Base-by-base conservation (phyloP, 352 stramenopile genomes). In the Phytophthora pistaciae region DNA sequence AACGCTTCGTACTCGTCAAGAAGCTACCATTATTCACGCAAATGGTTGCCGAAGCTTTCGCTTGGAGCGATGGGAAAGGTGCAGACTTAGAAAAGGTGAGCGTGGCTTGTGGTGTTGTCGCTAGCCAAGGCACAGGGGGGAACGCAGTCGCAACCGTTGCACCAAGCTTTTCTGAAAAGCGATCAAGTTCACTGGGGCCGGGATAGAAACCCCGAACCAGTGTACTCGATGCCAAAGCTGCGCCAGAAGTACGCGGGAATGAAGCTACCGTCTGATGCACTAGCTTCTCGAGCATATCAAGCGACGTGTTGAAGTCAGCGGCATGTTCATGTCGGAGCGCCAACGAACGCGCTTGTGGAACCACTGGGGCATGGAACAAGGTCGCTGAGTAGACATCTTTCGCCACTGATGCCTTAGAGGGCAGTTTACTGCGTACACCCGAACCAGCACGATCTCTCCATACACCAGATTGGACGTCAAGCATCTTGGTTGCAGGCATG, bases 381-480 rank as follows among this genome's bases (percentile, higher is more conserved):
- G 56, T 44, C 3, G 61, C 40, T 10, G 62, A 61, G 2, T 56
- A 56, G 7, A 60, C 11, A 5, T 21, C 60, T 55, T 68, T 72
- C 29, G 59, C 54, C 56, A 46, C 31, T 20, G 56, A 49, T 21
- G 21, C 7, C 48, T 71, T 63, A 7, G 53, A 65, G 16, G 55
- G 38, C 46, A 58, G 10, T 38, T 70, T 77, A 23, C 42, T 60
- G 14, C 60, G 60, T 23, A 25, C 8, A 20, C 20, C 33, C 16
- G 58, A 72, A 14, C 52, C 46, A 52, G 23, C 29, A 33, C 50
- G 53, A 16, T 77, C 69, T 57, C 66, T 56, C 38, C 73, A 64
- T 1, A 91, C 56, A 1, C 75, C 82, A 1, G 82, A 90, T 4
- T 82, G 82, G 9, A 88, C 77, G n/a, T 94, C 85, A 13, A 95